Conservation (phyloP, 495 filamentous ascomycete genomes). For the Saxispiralis lemnorum region DNA sequence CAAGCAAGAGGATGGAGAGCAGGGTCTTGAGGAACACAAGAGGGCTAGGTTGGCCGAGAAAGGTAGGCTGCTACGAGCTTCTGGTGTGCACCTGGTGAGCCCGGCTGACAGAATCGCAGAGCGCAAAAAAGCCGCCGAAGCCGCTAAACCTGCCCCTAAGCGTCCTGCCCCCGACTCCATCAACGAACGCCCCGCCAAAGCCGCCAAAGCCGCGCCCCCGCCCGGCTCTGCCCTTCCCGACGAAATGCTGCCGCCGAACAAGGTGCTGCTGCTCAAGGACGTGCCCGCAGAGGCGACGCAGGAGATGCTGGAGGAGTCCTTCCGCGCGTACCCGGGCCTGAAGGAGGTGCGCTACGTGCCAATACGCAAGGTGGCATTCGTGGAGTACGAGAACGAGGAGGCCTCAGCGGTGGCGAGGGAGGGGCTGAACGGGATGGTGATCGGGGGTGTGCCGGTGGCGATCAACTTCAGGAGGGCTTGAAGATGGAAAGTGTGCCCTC, state of each 20-base stretch:
- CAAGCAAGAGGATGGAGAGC: conserved; percentile 45
- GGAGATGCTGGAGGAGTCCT: conserved; percentile 61
- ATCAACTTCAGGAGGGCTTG: too few species aligned
- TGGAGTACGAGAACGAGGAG: conserved; percentile 81
- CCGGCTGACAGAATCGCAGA: conserved; percentile 33
- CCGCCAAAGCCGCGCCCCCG: conserved; percentile 54
- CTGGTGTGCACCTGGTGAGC: not conserved
- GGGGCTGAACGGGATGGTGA: conserved; percentile 62
- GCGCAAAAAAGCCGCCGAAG: conserved; percentile 75
- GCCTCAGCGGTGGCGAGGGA: conserved; percentile 92
- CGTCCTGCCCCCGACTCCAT: conserved; percentile 39
- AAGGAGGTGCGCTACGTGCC: conserved; percentile 80
- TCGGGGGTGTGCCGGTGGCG: conserved; percentile 34
- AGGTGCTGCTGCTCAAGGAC: conserved; percentile 90
- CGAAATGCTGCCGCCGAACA: conserved; percentile 94
- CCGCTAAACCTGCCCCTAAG: conserved; percentile 65
- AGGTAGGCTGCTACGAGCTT: conserved; percentile 31
- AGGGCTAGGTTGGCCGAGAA: conserved; percentile 73
- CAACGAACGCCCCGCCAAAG: conserved; percentile 37
- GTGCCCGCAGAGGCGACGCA: conserved; percentile 73
- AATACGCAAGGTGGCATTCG: conserved; percentile 78
- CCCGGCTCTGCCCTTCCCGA: conserved; percentile 68
- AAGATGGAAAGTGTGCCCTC: too few species aligned
- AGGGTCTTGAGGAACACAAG: conserved; percentile 81
- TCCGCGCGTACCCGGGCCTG: conserved; percentile 84